Conservation (phyloP, 2,329 filamentous ascomycete species). For the Mollisiaceae sp. region DNA sequence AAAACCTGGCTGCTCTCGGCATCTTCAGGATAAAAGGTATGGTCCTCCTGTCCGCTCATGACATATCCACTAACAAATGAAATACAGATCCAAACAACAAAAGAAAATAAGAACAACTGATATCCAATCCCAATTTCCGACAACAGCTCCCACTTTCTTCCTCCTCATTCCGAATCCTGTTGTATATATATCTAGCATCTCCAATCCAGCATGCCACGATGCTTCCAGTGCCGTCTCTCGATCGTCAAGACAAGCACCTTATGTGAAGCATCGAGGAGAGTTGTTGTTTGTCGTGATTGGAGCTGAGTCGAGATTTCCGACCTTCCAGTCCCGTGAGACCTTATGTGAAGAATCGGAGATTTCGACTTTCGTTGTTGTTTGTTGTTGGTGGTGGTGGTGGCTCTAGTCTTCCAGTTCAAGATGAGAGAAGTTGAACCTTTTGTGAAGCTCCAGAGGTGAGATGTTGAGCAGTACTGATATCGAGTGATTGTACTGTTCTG, state of each 20-base stretch:
- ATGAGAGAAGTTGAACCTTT: background rate
- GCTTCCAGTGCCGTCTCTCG: background rate
- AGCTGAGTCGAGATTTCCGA: background rate
- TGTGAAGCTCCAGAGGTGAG: background rate
- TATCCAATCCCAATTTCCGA: background rate
- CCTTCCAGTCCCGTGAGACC: conserved; percentile 1
- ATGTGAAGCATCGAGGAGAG: background rate
- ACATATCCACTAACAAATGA: background rate
- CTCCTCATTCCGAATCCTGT: background rate
- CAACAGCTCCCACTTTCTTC: background rate
- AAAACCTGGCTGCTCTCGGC: background rate
- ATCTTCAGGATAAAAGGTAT: background rate
- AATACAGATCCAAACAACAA: background rate
- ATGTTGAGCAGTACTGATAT: background rate
- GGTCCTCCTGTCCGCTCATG: background rate
- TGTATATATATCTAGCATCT: background rate
- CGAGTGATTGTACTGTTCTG: background rate
- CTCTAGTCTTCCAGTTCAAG: background rate
- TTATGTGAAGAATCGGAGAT: background rate
- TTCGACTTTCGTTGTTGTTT: background rate
- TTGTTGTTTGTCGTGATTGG: background rate
- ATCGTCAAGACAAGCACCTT: background rate
- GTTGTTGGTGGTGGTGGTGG: background rate
- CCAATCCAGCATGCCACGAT: background rate
- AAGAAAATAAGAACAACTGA: background rate